Conservation (phyloP, 306 rosid species). For the Acacia acuminata region DNA sequence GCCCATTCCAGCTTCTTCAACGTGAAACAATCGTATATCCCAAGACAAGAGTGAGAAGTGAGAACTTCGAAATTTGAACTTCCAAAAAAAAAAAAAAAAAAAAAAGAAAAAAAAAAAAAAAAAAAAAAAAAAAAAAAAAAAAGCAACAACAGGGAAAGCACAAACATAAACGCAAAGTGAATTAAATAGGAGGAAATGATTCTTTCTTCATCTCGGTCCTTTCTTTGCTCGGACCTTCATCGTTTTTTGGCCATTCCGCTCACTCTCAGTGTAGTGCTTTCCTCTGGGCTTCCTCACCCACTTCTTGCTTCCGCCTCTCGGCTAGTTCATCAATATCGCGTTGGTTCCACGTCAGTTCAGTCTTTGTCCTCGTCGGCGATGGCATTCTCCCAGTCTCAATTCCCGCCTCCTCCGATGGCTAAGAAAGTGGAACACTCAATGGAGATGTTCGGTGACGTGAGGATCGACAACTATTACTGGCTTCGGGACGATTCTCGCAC, state of each 20-base stretch:
- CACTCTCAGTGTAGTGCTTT: slow-evolving; percentile 27
- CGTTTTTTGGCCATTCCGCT: slow-evolving; percentile 36
- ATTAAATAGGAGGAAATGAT: slow-evolving; percentile 15
- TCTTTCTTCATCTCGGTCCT: not conserved
- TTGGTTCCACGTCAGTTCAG: slow-evolving; percentile 5
- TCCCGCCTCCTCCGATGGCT: slow-evolving; percentile 61
- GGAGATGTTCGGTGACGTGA: slow-evolving; percentile 80
- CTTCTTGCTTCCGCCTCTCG: slow-evolving; percentile 22
- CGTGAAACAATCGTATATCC: not conserved
- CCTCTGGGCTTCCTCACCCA: slow-evolving; percentile 26
- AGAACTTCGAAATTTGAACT: not conserved
- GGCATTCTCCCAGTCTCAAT: slow-evolving; percentile 30
- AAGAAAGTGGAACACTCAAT: slow-evolving; percentile 71
- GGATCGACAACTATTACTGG: slow-evolving; percentile 87
- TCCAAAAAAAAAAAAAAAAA: not conserved
- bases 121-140: not conserved
- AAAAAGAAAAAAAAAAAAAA: not conserved
- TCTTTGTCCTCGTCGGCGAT: slow-evolving; percentile 30
- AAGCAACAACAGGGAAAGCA: not conserved
- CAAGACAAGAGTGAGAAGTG: not conserved
- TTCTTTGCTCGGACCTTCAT: slow-evolving; percentile 20
- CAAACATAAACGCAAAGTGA: not conserved
- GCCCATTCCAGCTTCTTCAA: not conserved
- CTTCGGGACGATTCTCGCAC: slow-evolving; percentile 88
- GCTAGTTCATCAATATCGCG: not conserved